Conservation (phyloP, 768 basidiomycete species). For the Lactarius quietus region DNA sequence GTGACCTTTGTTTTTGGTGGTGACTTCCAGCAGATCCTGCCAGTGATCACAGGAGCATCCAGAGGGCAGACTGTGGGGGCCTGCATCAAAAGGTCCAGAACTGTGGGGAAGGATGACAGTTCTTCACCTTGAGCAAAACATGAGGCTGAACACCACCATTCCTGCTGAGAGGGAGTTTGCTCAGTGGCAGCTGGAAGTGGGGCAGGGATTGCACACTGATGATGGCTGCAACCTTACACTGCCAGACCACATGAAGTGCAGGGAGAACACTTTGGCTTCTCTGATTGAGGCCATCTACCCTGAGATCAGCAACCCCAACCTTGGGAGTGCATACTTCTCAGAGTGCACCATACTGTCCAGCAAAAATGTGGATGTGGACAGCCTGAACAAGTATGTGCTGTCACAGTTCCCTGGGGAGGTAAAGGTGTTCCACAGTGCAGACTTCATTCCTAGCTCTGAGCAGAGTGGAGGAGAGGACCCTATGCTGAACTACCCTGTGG, state of each 20-base stretch:
- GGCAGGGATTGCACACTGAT: constrained; percentile 1
- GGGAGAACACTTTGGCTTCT: not conserved
- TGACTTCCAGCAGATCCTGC: no score
- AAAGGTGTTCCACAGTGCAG: no score
- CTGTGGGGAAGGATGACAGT: no score
- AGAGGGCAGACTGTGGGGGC: constrained; percentile 47
- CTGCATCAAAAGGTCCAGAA: constrained; percentile 44
- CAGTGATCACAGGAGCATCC: no score
- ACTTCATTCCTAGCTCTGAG: no score
- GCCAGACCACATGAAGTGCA: not conserved
- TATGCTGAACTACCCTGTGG: no score
- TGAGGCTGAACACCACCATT: not conserved
- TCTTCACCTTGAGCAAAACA: constrained; percentile 24
- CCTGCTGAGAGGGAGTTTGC: constrained; percentile 1
- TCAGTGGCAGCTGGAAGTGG: constrained; percentile 7
- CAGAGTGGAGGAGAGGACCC: no score
- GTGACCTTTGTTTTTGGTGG: no score
- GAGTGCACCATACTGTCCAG: constrained; percentile 25
- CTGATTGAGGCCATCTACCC: constrained; percentile 1
- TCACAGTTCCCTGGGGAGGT: no score
- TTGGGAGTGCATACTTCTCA: no score
- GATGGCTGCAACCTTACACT: not conserved
- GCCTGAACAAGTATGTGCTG: no score
- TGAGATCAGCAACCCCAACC: constrained; percentile 30
- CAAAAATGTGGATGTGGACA: constrained; percentile 36